phyloP scores from a whole-genome alignment of 192 early-diverging fungal species.

The Linnemannia schmuckeri region DNA sequence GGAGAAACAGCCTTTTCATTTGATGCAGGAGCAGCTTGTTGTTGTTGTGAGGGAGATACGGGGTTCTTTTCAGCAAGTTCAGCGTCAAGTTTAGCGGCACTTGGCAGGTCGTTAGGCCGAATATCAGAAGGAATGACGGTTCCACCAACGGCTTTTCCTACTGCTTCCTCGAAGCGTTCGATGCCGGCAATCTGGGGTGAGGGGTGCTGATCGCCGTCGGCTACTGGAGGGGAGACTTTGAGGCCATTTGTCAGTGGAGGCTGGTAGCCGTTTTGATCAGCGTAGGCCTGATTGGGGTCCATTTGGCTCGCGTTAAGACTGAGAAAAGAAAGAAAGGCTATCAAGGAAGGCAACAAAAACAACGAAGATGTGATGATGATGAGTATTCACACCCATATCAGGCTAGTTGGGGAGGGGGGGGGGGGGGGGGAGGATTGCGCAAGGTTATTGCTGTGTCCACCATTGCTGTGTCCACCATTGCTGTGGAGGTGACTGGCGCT shows the following conservation, averaged over 20 bases:
- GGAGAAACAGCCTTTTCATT: background rate
- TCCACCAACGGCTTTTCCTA: slow-evolving; percentile 47
- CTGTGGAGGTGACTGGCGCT: background rate
- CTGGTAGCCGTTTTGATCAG: slow-evolving; percentile 16
- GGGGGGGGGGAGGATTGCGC: too few species aligned
- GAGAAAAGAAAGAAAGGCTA: background rate
- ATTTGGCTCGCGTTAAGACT: slow-evolving; percentile 16
- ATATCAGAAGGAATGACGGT: slow-evolving; percentile 45
- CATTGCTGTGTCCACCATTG: too few species aligned
- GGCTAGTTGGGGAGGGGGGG: background rate
- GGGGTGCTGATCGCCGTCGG: slow-evolving; percentile 8
- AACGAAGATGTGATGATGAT: background rate
- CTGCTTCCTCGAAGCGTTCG: slow-evolving; percentile 17
- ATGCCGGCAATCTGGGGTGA: slow-evolving; percentile 29
- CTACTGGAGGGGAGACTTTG: slow-evolving; percentile 17
- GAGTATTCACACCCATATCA: slow-evolving; percentile 18
- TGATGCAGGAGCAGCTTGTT: background rate
- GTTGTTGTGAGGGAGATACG: background rate
- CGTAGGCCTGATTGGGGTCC: slow-evolving; percentile 24
- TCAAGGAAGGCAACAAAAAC: background rate
- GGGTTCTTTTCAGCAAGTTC: slow-evolving; percentile 8
- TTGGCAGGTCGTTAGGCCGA: slow-evolving; percentile 32
- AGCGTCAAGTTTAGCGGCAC: slow-evolving; percentile 18
- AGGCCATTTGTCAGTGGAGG: slow-evolving; percentile 14
- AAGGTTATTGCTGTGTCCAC: background rate